These are phyloP conservation scores for Haematococcus sp. DNA, from an alignment of 139 green algal genomes.

Conservation along the genomic window DNA sequence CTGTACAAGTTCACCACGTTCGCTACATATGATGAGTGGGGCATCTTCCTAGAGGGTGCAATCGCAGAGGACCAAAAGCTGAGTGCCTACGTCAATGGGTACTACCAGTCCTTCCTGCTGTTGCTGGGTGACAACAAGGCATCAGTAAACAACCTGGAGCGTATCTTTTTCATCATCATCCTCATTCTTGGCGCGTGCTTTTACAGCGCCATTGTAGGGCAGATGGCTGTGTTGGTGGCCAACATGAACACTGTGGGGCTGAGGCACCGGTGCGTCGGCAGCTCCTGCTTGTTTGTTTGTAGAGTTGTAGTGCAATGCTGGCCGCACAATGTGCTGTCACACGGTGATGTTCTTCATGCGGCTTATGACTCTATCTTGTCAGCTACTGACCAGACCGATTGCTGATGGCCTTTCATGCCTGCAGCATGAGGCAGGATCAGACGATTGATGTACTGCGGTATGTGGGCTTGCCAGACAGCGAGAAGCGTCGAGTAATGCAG, in stretches of 20 bases:
- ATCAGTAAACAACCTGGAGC: slow-evolving; percentile 13
- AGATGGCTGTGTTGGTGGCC: slow-evolving; percentile 31
- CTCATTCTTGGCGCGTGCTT: slow-evolving; percentile 6
- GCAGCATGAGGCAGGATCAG: slow-evolving; percentile 17
- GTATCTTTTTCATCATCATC: slow-evolving; percentile 23
- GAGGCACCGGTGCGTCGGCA: slow-evolving; percentile 18
- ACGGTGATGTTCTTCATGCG: too few relatives aligned
- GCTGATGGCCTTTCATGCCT: too few relatives aligned
- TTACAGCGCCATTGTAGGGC: slow-evolving; percentile 12
- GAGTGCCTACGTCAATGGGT: slow-evolving; percentile 22
- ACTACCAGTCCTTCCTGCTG: slow-evolving; percentile 34
- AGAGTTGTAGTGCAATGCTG: neutral
- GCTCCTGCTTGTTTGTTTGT: neutral
- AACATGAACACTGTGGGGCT: slow-evolving; percentile 23
- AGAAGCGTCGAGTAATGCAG: slow-evolving; percentile 12
- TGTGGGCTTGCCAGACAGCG: neutral
- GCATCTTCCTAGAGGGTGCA: neutral
- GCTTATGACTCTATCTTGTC: too few relatives aligned
- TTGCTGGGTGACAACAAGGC: slow-evolving; percentile 22
- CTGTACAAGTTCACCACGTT: slow-evolving; percentile 25
- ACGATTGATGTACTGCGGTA: slow-evolving; percentile 32
- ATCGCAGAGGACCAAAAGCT: neutral
- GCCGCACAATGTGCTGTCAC: neutral
- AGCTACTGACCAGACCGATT: too few relatives aligned
- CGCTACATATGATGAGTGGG: slow-evolving; percentile 5